phyloP scores from a whole-genome alignment of 805 yeast species.

The Lipomyces sp. region DNA sequence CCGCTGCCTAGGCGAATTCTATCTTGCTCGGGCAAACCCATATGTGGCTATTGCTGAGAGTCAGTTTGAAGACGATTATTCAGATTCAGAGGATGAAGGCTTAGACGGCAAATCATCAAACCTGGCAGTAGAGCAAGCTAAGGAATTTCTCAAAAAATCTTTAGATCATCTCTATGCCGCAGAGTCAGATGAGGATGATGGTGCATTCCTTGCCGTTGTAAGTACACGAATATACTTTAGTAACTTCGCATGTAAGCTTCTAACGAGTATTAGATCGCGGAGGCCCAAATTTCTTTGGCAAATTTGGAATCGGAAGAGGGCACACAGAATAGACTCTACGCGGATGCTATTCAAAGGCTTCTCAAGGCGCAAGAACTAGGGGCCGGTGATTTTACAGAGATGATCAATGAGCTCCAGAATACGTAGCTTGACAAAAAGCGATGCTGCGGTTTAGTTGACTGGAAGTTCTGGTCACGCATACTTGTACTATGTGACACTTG shows the following conservation, averaged over 20 bases:
- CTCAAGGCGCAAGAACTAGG: slow-evolving; percentile 68
- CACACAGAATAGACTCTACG: slow-evolving; percentile 70
- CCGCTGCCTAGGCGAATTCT: slow-evolving; percentile 43
- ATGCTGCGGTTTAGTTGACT: too few relatives aligned
- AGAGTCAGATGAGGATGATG: slow-evolving; percentile 11
- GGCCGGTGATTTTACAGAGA: slow-evolving; percentile 45
- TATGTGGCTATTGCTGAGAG: slow-evolving; percentile 43
- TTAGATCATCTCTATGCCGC: slow-evolving; percentile 6
- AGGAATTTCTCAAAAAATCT: slow-evolving; percentile 17
- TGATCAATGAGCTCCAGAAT: slow-evolving; percentile 43
- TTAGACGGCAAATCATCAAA: slow-evolving; percentile 20
- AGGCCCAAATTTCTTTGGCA: slow-evolving; percentile 79
- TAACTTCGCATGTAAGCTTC: not conserved
- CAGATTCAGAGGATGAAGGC: slow-evolving; percentile 22
- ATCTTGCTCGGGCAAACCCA: slow-evolving; percentile 43
- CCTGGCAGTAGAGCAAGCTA: slow-evolving; percentile 7
- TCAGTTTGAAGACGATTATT: slow-evolving; percentile 37
- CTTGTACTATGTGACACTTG: too few relatives aligned
- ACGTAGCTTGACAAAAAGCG: not conserved
- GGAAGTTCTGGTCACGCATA: too few relatives aligned
- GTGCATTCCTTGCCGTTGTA: slow-evolving; percentile 20
- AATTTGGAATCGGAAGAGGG: slow-evolving; percentile 70
- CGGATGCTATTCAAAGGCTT: slow-evolving; percentile 69
- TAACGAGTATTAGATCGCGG: slow-evolving; percentile 62
- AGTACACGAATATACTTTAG: slow-evolving; percentile 4